Evolutionary conservation across 257 asterid species (phyloP), one percentile per base, ranked within the genome.

Genomic region (Solanum megistacrolobum): DNA sequence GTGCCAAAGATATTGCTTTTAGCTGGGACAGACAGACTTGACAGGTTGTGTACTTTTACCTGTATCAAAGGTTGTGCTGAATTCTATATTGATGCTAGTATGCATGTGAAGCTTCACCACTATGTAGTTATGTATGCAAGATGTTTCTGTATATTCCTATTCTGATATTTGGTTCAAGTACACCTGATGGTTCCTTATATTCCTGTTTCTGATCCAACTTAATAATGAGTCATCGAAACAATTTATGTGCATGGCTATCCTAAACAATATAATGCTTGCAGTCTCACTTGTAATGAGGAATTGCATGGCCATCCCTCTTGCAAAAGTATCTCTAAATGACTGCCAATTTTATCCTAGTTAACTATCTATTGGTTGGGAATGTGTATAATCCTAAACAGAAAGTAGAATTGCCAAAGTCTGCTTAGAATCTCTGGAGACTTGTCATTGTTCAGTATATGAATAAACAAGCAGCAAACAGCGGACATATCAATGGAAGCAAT

Each of bases 1-100:
- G 98, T 92, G 71, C 97, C 99, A 83, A 97, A 97, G 89, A 94
- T 97, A 90, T 92, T 97, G 93, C 99, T 97, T 89, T 91, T 97
- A 90, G 99, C 99, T 14, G 98, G 99, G 88, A 97, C 99, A 41
- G 99, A 97, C 92, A 92, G 99, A 87, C 93, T 97, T 85, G 99
- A 97, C 98, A 96, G 95, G 99, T 96, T 88, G 86, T 89, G 55
- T 88, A 25, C 27, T 65, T 32, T 84, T 86, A 83, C 84, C 60
- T 76, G n/a, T 73, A 29, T 73, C 34, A 36, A 66, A 27, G 7
- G 43, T 29, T 74, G 41, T 34, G 38, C 36, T 72, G 73, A 46
- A 14, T 13, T 71, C 21, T 46, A 72, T 48, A 43, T 35, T 72
- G 83, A 46, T 86, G 39, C 52, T 86, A 46, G 71, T 34, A 72